Evolutionary conservation across 306 rosid species (phyloP).

Genomic region (Ochetophila trinervis): DNA sequence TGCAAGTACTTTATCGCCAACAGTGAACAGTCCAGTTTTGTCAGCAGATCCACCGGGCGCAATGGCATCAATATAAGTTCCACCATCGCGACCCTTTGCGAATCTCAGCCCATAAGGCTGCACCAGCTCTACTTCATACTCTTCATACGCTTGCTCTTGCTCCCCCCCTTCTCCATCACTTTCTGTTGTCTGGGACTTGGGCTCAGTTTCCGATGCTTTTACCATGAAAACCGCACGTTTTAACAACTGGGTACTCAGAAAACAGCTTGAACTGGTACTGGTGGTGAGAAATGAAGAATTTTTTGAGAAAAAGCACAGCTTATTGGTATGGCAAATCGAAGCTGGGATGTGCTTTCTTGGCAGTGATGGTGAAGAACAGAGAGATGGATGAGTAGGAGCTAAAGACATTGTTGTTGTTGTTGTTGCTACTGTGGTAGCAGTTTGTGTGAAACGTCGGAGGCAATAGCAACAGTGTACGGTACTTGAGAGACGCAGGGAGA

Average conservation of each 20-base stretch:
- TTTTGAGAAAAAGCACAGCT: conserved; percentile 37
- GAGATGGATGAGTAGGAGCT: conserved; percentile 51
- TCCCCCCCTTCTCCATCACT: conserved; percentile 29
- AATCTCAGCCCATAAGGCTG: conserved; percentile 89
- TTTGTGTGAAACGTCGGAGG: no score
- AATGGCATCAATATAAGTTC: conserved; percentile 96
- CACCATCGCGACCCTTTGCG: conserved; percentile 80
- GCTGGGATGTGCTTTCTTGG: conserved; percentile 29
- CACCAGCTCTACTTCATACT: conserved; percentile 76
- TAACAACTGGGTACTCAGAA: conserved; percentile 32
- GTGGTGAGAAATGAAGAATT: conserved; percentile 14
- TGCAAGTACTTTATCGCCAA: conserved; percentile 94
- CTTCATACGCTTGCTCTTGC: conserved; percentile 50
- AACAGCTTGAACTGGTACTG: conserved; percentile 16
- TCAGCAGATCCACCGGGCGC: conserved; percentile 90
- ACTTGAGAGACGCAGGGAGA: no score
- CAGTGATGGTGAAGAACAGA: conserved; percentile 53
- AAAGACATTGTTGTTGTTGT: conserved; percentile 57
- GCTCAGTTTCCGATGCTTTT: conserved; percentile 57
- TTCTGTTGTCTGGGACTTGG: conserved; percentile 37
- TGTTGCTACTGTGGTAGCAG: no score
- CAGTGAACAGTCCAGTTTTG: conserved; percentile 57
- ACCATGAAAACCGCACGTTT: conserved; percentile 37
- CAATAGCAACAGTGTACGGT: no score
- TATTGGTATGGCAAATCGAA: conserved; percentile 27